Conservation (phyloP, 495 filamentous ascomycete genomes). For the Filosporella fistucella region DNA sequence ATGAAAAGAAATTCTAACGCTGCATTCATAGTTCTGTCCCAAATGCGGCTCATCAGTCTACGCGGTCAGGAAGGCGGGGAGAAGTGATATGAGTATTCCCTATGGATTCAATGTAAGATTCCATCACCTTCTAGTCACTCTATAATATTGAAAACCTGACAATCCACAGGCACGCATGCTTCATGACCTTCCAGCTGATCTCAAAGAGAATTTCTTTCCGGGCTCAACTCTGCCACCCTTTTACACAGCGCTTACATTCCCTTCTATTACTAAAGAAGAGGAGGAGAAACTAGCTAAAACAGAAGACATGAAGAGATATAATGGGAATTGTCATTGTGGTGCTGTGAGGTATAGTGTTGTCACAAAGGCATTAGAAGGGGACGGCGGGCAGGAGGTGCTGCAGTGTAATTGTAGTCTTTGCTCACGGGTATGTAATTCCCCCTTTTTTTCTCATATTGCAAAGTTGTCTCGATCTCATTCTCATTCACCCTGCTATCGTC, state of each 20-base stretch:
- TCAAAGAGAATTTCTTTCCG: background rate
- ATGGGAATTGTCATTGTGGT: conserved; percentile 19
- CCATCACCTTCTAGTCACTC: background rate
- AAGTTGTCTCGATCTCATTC: background rate
- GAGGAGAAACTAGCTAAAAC: background rate
- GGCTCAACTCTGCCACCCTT: background rate
- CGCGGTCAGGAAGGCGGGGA: too few species aligned
- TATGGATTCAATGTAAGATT: conserved; percentile 6
- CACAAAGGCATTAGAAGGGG: conserved; percentile 8
- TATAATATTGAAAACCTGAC: background rate
- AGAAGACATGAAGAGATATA: background rate
- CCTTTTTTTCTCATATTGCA: background rate
- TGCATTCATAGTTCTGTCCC: conserved; percentile 17
- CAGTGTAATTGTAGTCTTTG: conserved; percentile 20
- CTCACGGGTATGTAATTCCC: conserved; percentile 19
- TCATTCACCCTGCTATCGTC: background rate
- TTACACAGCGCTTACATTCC: conserved; percentile 4
- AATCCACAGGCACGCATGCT: conserved; percentile 10
- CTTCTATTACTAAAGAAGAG: background rate
- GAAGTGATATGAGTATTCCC: background rate
- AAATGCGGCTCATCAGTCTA: conserved; percentile 13
- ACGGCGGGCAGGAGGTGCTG: conserved; percentile 11
- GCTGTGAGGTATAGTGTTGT: conserved; percentile 12
- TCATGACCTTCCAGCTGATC: background rate
- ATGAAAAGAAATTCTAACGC: too few species aligned